These are phyloP conservation scores for Tillandsia fasciculata DNA, from an alignment of 176 grass and related monocot genomes.

Conservation along the genomic window DNA sequence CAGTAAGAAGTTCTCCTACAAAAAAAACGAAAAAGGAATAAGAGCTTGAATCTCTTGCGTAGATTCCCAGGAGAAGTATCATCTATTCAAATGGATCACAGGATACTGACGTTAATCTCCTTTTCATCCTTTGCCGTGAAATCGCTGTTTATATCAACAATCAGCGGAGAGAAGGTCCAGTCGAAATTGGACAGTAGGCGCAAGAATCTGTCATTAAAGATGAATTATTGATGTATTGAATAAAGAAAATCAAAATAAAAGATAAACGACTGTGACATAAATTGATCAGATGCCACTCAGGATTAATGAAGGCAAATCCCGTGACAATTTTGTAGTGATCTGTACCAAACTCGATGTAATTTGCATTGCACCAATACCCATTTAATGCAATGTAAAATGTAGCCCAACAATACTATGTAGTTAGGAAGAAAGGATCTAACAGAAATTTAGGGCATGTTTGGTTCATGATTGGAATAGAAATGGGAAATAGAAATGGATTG, in stretches of 20 bases:
- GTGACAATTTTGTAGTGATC: too few relatives aligned
- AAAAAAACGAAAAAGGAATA: slow-evolving; percentile 20
- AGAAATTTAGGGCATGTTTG: too few relatives aligned
- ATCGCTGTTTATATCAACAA: slow-evolving; percentile 92
- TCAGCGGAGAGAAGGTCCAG: slow-evolving; percentile 88
- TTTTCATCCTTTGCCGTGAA: slow-evolving; percentile 72
- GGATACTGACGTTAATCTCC: slow-evolving; percentile 57
- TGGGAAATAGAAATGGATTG: too few relatives aligned
- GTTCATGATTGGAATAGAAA: too few relatives aligned
- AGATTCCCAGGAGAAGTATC: neutral
- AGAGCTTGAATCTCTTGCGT: neutral
- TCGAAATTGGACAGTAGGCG: slow-evolving; percentile 70
- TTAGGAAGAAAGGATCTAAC: too few relatives aligned
- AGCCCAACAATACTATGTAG: too few relatives aligned
- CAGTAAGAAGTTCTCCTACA: slow-evolving; percentile 67
- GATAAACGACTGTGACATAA: neutral
- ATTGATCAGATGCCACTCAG: neutral
- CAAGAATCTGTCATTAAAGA: slow-evolving; percentile 53
- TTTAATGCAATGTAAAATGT: too few relatives aligned
- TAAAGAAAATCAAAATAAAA: neutral
- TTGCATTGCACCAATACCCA: too few relatives aligned
- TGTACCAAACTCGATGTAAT: too few relatives aligned
- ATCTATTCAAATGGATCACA: slow-evolving; percentile 22
- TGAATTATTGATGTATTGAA: neutral
- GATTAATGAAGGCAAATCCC: too few relatives aligned